Evolutionary conservation across 495 filamentous ascomycete genomes (phyloP).

Genomic region (Xylaria venustula): DNA sequence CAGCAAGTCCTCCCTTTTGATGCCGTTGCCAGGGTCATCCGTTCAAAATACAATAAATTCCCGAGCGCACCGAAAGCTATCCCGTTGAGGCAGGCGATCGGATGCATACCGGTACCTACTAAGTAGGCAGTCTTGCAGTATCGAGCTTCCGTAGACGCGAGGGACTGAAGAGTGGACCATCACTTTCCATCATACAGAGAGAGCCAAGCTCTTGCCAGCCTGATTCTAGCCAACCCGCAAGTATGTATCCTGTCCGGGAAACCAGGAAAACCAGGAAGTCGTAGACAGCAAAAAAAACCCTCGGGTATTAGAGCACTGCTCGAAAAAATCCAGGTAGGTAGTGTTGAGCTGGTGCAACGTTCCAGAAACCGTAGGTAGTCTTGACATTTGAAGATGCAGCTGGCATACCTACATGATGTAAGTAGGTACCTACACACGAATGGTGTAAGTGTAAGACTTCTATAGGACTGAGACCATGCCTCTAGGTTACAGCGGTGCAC

Average conservation of each 20-base stretch:
- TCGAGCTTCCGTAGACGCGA: neutral
- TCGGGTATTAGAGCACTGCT: too few relatives aligned
- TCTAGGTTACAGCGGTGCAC: too few relatives aligned
- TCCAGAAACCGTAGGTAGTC: too few relatives aligned
- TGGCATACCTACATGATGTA: too few relatives aligned
- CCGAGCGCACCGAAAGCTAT: slow-evolving; percentile 11
- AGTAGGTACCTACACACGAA: too few relatives aligned
- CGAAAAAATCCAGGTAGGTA: neutral
- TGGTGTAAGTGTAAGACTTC: too few relatives aligned
- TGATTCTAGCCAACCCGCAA: neutral
- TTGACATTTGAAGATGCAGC: too few relatives aligned
- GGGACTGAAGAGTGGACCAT: too few relatives aligned
- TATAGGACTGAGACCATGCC: too few relatives aligned
- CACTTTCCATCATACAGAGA: neutral
- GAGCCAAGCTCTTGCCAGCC: neutral
- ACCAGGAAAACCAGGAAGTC: neutral
- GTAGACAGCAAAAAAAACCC: neutral
- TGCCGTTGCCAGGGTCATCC: neutral
- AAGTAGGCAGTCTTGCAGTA: neutral
- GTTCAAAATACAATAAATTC: slow-evolving; percentile 5
- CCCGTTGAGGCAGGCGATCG: neutral
- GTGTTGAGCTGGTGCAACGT: too few relatives aligned
- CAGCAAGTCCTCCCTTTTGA: neutral
- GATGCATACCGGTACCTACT: too few relatives aligned
- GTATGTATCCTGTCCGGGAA: neutral